Conservation (phyloP, 371 early-diverging fungal species). For the Mucor ambiguus region DNA sequence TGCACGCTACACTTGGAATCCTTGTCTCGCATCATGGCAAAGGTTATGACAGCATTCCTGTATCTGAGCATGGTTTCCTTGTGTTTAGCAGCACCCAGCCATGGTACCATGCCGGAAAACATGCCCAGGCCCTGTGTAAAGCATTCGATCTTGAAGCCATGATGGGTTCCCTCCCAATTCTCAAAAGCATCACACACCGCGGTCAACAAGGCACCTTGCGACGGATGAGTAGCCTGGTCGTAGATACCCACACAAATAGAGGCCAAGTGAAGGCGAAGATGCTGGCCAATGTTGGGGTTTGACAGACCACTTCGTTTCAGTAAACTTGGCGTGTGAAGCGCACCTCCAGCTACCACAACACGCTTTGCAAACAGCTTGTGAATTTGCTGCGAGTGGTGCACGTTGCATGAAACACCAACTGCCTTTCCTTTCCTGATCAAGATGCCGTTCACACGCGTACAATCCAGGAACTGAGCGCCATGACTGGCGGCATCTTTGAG, state of each 20-base stretch:
- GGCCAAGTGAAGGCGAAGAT: slow-evolving; percentile 47
- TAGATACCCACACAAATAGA: slow-evolving; percentile 26
- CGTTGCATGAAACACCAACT: slow-evolving; percentile 42
- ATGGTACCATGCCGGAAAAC: slow-evolving; percentile 39
- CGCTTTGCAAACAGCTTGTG: slow-evolving; percentile 33
- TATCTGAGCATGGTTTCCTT: slow-evolving; percentile 7
- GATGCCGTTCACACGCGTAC: slow-evolving; percentile 55
- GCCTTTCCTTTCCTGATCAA: slow-evolving; percentile 40
- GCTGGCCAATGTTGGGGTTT: slow-evolving; percentile 64
- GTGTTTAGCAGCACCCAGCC: slow-evolving; percentile 39
- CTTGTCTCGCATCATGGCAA: slow-evolving; percentile 17
- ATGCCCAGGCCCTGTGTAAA: slow-evolving; percentile 6
- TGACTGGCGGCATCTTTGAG: slow-evolving; percentile 64
- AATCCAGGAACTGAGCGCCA: slow-evolving; percentile 65
- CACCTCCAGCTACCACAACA: slow-evolving; percentile 67
- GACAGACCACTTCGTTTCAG: slow-evolving; percentile 62
- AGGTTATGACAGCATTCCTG: slow-evolving; percentile 9
- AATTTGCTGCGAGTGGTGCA: background rate
- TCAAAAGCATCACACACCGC: background rate
- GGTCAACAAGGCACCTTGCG: slow-evolving; percentile 34
- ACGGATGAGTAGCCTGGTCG: slow-evolving; percentile 27
- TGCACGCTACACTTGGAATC: slow-evolving; percentile 44
- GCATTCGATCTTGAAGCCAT: slow-evolving; percentile 17
- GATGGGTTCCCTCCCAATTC: slow-evolving; percentile 2
- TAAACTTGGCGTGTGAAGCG: slow-evolving; percentile 65